phyloP scores from a whole-genome alignment of 805 yeast species.

The Starmera amethionina region DNA sequence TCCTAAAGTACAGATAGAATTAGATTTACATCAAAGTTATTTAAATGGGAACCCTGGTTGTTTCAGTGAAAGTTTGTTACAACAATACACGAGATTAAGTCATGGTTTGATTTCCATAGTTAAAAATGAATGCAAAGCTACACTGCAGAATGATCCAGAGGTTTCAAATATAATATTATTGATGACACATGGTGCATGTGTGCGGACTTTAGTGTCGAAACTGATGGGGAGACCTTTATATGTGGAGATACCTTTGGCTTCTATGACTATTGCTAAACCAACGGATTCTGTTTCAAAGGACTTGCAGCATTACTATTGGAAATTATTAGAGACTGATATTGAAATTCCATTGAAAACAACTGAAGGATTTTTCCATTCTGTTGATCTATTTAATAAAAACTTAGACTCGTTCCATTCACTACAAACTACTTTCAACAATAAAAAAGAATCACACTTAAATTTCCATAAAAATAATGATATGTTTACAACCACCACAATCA shows the following conservation, averaged over 20 bases:
- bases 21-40: slow-evolving; percentile 23
- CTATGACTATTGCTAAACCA: slow-evolving; percentile 17
- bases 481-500: slow-evolving; percentile 4
- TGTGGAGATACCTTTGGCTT: slow-evolving; percentile 30
- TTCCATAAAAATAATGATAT: neutral
- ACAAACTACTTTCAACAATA: slow-evolving; percentile 13
- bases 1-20: slow-evolving; percentile 17
- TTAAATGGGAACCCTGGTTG: slow-evolving; percentile 33
- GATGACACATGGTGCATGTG: slow-evolving; percentile 35
- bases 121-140: slow-evolving; percentile 18
- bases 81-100: slow-evolving; percentile 26
- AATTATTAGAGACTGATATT: slow-evolving; percentile 16
- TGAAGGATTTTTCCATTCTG: slow-evolving; percentile 3
- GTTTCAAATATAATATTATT: slow-evolving; percentile 24
- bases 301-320: slow-evolving; percentile 10
- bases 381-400: slow-evolving; percentile 10
- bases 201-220: slow-evolving; percentile 28
- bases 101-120: slow-evolving; percentile 24
- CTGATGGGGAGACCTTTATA: slow-evolving; percentile 26
- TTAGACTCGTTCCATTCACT: slow-evolving; percentile 16
- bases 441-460: neutral
- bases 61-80: slow-evolving; percentile 29
- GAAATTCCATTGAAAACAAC: slow-evolving; percentile 4
- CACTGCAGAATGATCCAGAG: slow-evolving; percentile 12
- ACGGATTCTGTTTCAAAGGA: neutral